phyloP scores from a whole-genome alignment of 768 basidiomycete species.

The Lactarius pseudohatsudake region DNA sequence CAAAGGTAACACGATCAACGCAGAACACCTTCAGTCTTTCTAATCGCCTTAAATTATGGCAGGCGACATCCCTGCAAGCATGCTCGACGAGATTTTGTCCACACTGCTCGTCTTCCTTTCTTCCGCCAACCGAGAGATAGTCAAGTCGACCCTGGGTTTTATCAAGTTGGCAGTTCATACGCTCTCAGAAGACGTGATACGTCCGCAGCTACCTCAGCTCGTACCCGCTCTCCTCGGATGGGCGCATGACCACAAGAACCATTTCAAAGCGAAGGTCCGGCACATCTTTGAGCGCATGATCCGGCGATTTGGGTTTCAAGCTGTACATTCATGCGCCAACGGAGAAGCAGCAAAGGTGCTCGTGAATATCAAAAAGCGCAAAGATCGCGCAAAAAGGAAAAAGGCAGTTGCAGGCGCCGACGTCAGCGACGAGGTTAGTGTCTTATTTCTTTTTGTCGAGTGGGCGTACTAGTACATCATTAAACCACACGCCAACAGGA shows the following conservation, averaged over 20 bases:
- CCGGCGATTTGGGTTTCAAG: conserved; percentile 85
- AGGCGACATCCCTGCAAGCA: conserved; percentile 69
- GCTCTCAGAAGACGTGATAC: conserved; percentile 65
- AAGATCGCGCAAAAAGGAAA: conserved; percentile 90
- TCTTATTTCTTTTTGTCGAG: conserved; percentile 26
- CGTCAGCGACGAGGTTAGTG: conserved; percentile 57
- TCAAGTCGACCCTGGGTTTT: conserved; percentile 94
- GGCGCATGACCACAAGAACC: conserved; percentile 98
- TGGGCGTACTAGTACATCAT: background rate
- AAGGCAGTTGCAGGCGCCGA: conserved; percentile 57
- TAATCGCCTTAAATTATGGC: background rate
- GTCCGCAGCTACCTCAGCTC: conserved; percentile 72
- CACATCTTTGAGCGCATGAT: conserved; percentile 98
- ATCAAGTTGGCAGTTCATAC: conserved; percentile 92
- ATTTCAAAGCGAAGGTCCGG: conserved; percentile 95
- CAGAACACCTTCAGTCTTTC: background rate
- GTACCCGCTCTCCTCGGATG: conserved; percentile 85
- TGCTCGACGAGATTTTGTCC: conserved; percentile 80
- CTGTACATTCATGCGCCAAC: conserved; percentile 69
- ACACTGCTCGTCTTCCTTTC: conserved; percentile 90
- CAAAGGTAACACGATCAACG: conserved; percentile 56
- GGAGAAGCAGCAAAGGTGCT: conserved; percentile 87
- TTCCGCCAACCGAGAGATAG: conserved; percentile 95
- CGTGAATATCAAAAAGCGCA: conserved; percentile 92
- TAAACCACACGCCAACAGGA: conserved; percentile 30